Conservation (phyloP, 2,329 filamentous ascomycete genomes). For the Pyrenophora tritici-repentis region DNA sequence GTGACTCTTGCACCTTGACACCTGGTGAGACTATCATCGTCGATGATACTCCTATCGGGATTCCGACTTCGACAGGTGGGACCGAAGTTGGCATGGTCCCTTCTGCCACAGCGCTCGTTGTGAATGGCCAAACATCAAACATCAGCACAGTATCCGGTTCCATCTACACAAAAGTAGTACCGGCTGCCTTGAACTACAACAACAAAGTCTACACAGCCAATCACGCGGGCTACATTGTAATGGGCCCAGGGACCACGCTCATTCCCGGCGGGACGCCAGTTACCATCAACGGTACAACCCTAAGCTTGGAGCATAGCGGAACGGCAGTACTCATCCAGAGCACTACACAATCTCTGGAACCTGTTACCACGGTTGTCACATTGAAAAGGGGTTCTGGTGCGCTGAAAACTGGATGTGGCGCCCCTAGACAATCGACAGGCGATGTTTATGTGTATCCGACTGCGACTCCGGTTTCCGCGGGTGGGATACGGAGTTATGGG, state of each 20-base stretch:
- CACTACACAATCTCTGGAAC: slow-evolving; percentile 25
- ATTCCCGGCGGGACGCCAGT: slow-evolving; percentile 46
- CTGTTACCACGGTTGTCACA: slow-evolving; percentile 30
- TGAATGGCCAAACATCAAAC: slow-evolving; percentile 38
- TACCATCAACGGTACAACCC: slow-evolving; percentile 37
- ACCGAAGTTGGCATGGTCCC: slow-evolving; percentile 32
- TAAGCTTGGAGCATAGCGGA: slow-evolving; percentile 39
- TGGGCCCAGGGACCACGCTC: slow-evolving; percentile 45
- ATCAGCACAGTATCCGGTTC: slow-evolving; percentile 25
- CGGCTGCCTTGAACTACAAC: slow-evolving; percentile 44
- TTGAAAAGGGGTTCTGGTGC: slow-evolving; percentile 10
- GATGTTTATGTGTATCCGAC: slow-evolving; percentile 9
- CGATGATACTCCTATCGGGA: slow-evolving; percentile 30
- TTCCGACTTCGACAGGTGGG: slow-evolving; percentile 28
- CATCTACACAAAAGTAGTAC: slow-evolving; percentile 28
- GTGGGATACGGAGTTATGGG: slow-evolving; percentile 1
- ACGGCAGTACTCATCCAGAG: slow-evolving; percentile 36
- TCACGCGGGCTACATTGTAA: slow-evolving; percentile 50
- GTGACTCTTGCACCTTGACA: slow-evolving; percentile 25
- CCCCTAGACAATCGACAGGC: slow-evolving; percentile 3
- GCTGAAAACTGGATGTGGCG: background rate
- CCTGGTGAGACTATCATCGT: slow-evolving; percentile 29
- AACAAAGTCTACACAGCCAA: slow-evolving; percentile 49
- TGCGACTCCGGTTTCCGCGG: slow-evolving; percentile 5
- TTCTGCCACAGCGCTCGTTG: slow-evolving; percentile 45